These are phyloP conservation scores for Trifolium fragiferum DNA, from an alignment of 306 rosid genomes.

Conservation along the genomic window DNA sequence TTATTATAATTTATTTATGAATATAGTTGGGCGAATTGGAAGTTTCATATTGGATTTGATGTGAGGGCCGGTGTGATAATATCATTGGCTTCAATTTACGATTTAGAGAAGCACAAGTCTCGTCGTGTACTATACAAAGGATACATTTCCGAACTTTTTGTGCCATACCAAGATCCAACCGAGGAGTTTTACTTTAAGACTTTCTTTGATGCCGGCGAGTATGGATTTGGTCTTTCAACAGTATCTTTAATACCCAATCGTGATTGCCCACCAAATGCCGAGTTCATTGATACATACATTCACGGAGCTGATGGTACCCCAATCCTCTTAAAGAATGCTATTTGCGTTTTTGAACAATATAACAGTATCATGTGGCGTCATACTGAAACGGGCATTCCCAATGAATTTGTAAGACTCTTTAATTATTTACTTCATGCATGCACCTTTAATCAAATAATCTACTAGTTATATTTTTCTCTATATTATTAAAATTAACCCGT, in stretches of 20 bases:
- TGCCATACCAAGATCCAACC: constrained; percentile 54
- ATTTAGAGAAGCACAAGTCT: constrained; percentile 46
- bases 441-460: no score
- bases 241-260: constrained; percentile 43
- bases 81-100: constrained; percentile 49
- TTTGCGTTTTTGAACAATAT: constrained; percentile 50
- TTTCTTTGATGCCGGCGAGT: constrained; percentile 53
- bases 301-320: constrained; percentile 32
- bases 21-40: constrained; percentile 56
- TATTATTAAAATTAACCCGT: no score
- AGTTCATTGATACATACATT: constrained; percentile 31
- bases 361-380: constrained; percentile 51
- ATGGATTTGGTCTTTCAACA: constrained; percentile 49
- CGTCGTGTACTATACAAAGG: constrained; percentile 52
- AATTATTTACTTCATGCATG: no score
- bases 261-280: constrained; percentile 48
- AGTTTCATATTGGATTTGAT: constrained; percentile 53
- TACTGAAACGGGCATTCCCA: constrained; percentile 44
- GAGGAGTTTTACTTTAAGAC: constrained; percentile 51
- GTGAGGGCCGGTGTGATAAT: constrained; percentile 42
- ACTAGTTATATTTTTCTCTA: no score
- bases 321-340: constrained; percentile 38
- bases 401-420: neutral
- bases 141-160: constrained; percentile 49
- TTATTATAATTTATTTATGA: neutral